These are phyloP conservation scores for Articulospora tetracladia DNA, from an alignment of 495 filamentous ascomycete species.

Conservation along the genomic window DNA sequence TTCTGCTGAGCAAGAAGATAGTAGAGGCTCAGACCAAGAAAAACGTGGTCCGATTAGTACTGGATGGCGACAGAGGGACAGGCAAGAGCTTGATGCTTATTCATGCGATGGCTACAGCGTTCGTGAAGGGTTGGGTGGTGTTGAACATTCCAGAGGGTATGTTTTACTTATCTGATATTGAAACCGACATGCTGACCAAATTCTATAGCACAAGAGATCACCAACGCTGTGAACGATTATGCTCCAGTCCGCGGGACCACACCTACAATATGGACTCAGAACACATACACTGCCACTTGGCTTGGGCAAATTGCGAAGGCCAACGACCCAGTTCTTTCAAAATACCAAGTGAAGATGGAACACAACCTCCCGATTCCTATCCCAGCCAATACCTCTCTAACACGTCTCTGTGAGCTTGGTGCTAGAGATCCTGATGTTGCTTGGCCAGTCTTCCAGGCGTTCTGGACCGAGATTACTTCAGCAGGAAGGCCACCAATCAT, in stretches of 20 bases:
- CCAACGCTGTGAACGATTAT: conserved; percentile 75
- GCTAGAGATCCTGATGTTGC: conserved; percentile 69
- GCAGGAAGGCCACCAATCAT: conserved; percentile 74
- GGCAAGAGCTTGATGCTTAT: conserved; percentile 86
- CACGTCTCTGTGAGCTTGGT: conserved; percentile 64
- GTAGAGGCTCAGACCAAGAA: conserved; percentile 45
- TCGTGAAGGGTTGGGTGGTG: conserved; percentile 83
- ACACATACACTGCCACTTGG: conserved; percentile 65
- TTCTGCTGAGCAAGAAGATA: conserved; percentile 64
- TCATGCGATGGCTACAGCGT: conserved; percentile 79
- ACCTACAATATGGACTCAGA: conserved; percentile 68
- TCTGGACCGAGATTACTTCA: conserved; percentile 73
- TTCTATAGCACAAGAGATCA: conserved; percentile 71
- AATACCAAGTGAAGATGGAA: conserved; percentile 50
- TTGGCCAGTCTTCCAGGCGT: conserved; percentile 75
- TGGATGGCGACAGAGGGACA: conserved; percentile 68
- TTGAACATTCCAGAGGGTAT: conserved; percentile 88
- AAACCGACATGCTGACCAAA: background rate
- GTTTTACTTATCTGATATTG: conserved; percentile 10
- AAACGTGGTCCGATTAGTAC: conserved; percentile 57
- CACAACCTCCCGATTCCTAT: conserved; percentile 58
- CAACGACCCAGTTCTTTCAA: conserved; percentile 62
- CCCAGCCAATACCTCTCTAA: conserved; percentile 58
- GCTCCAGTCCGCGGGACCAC: conserved; percentile 54
- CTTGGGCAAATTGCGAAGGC: conserved; percentile 66